These are phyloP conservation scores for Urtica urens DNA, from an alignment of 306 rosid genomes.

Conservation along the genomic window DNA sequence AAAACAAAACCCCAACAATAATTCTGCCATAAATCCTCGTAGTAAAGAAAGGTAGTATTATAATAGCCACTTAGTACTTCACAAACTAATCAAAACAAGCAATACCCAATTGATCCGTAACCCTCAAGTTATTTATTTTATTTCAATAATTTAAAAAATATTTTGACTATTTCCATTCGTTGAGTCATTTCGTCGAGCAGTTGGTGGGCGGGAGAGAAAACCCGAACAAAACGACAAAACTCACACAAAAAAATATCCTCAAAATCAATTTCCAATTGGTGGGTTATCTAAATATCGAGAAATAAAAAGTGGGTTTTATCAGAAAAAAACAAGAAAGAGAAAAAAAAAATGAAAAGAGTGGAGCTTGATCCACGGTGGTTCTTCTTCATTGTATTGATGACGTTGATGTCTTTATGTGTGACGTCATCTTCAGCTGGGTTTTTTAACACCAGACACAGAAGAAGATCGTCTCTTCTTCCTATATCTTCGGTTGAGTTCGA, in stretches of 20 bases:
- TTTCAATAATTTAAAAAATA: neutral
- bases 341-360: slow-evolving; percentile 13
- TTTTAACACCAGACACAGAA: slow-evolving; percentile 24
- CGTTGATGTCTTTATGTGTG: slow-evolving; percentile 17
- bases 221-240: neutral
- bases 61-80: slow-evolving; percentile 1
- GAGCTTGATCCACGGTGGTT: slow-evolving; percentile 29
- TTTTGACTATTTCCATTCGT: neutral
- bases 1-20: neutral
- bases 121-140: slow-evolving; percentile 2
- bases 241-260: too few relatives aligned
- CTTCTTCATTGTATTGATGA: slow-evolving; percentile 21
- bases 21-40: slow-evolving; percentile 12
- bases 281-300: too few relatives aligned
- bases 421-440: slow-evolving; percentile 50
- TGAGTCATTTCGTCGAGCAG: neutral
- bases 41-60: slow-evolving; percentile 14
- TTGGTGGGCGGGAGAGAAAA: neutral
- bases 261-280: too few relatives aligned
- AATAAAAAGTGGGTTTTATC: neutral
- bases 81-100: slow-evolving; percentile 23
- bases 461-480: slow-evolving; percentile 29
- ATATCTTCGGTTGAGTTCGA: slow-evolving; percentile 30
- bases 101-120: slow-evolving; percentile 34
- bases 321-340: neutral